Percentiles rank a stretch among this genome's conserved stretches.
Conservation (phyloP, 306 rosid genomes). For the Myrica gale region DNA sequence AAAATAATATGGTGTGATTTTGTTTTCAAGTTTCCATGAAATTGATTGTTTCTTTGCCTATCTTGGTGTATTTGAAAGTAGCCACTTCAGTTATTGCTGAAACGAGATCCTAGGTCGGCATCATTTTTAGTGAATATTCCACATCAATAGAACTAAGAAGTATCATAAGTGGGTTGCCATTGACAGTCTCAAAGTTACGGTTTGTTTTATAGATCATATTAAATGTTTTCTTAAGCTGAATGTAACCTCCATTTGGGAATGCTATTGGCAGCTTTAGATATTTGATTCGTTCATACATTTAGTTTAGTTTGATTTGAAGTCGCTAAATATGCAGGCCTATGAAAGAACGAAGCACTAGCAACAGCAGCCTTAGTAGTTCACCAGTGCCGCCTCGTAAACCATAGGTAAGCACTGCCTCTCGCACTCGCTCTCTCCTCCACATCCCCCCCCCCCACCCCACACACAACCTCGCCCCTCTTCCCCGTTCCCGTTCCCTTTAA, state of each 20-base stretch:
- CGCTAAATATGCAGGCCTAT: conserved; percentile 52
- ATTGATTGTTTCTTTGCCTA: no score
- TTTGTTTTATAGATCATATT: no score
- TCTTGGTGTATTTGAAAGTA: no score
- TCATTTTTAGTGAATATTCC: no score
- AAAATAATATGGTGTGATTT: no score
- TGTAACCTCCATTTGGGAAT: neutral
- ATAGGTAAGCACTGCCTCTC: conserved; percentile 33
- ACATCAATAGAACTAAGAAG: no score
- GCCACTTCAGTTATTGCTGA: no score
- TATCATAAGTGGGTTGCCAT: no score
- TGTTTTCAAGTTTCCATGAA: no score
- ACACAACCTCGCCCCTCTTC: neutral
- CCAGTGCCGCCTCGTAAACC: conserved; percentile 74
- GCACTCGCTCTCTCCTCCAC: neutral
- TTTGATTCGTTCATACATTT: neutral
- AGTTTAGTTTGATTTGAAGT: neutral
- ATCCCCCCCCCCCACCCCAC: neutral
- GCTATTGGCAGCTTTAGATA: neutral
- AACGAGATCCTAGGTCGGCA: no score
- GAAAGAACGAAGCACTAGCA: conserved; percentile 84
- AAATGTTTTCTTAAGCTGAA: neutral
- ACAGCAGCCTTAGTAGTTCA: conserved; percentile 89
- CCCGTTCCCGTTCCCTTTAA: neutral
- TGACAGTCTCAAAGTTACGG: no score